Base-by-base conservation (phyloP, 108 stramenopile species). In the Cyclotella atomus region DNA sequence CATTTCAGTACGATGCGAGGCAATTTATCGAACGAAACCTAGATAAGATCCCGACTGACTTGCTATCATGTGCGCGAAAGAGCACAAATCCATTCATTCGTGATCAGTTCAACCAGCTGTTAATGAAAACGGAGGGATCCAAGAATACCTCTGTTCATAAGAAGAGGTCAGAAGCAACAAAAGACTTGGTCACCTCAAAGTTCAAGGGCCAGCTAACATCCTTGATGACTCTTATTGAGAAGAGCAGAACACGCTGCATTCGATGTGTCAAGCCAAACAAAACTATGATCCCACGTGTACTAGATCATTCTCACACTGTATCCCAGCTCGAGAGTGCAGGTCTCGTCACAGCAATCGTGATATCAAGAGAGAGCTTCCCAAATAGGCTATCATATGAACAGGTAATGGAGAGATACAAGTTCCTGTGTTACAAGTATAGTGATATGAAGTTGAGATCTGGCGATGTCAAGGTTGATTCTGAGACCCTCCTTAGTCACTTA, bases 251-350 rank as follows among this genome's bases (percentile, higher is more conserved):
- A 20, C 78, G 94, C 24, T 97, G 95, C 77, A 93, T 97, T 64
- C 83, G 93, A 20, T 97, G 96, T 79, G 91, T 97, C 65, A 95
- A 95, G 59, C 95, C 96, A 14, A 95, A 95, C 72, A 83, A 86
- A 45, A 46, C 54, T 4, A 93, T 89, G 84, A 57, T 65, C 17
- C 87, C 91, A 16, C 63, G 75, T 30, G 47, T 83, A 24, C 84
- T 83, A 21, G 88, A 96, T 68, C 87, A 91, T 73, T 35, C 65
- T 38, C 88, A 79, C 41, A 92, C 94, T 25, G 78, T 96, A 56
- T 71, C 82, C 23, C 98, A 99, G 71, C 85, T 99, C 7, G 81
- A 95, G 71, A 97, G 95, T 69, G 95, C 96, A 25, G 98, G 98
- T 20, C 89, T 99, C 24, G 83, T 97, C 28, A 97, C 97, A 65